Conservation (phyloP, 495 filamentous ascomycete species). For the Tuber borchii region DNA sequence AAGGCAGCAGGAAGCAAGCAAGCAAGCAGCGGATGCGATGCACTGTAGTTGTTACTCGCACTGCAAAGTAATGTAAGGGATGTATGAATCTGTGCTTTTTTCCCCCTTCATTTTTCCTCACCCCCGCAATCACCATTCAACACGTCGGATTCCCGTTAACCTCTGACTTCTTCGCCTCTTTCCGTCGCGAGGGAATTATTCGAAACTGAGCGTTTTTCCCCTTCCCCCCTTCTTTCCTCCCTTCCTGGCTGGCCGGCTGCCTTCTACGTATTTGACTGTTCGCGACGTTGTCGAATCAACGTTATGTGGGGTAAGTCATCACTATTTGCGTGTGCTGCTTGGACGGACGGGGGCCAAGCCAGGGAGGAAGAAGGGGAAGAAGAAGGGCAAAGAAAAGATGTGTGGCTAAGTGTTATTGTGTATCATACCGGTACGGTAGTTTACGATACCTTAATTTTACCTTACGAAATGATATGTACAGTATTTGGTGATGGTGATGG, state of each 20-base stretch:
- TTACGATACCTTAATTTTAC: not conserved
- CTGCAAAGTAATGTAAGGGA: not conserved
- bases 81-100: not conserved
- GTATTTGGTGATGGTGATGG: conserved; percentile 1
- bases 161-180: not conserved
- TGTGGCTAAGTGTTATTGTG: not conserved
- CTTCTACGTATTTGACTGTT: not conserved
- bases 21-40: conserved; percentile 3
- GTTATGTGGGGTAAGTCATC: conserved; percentile 3
- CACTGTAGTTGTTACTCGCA: not conserved
- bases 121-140: conserved; percentile 3
- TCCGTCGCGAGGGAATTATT: conserved; percentile 6
- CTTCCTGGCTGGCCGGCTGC: not conserved
- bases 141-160: not conserved
- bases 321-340: not conserved
- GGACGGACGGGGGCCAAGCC: not conserved
- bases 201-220: conserved; percentile 1
- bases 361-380: not conserved
- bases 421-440: not conserved
- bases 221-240: not conserved
- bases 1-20: not conserved
- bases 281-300: not conserved
- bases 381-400: not conserved
- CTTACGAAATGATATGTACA: not conserved
- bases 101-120: not conserved